Evolutionary conservation across 257 asterid species (phyloP).

Genomic region (Echites panduratus): DNA sequence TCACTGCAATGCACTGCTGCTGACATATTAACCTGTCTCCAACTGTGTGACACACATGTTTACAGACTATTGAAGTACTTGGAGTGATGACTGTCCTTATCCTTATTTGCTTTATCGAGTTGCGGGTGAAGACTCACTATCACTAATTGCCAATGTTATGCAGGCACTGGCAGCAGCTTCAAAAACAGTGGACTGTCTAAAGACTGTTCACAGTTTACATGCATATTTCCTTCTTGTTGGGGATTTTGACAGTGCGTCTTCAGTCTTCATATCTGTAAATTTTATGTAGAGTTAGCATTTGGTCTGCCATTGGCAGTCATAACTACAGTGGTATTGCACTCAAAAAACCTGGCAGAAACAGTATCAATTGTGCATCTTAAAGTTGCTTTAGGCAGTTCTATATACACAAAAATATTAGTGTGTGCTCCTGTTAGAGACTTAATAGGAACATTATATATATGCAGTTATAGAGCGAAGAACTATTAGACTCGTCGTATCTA

Average conservation of each 20-base stretch:
- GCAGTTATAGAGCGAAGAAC: background rate
- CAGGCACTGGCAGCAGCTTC: slow-evolving; percentile 99
- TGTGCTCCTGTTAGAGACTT: too few species aligned
- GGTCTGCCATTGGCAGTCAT: background rate
- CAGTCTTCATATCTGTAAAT: too few species aligned
- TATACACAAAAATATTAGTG: background rate
- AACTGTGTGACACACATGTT: background rate
- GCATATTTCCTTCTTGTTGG: slow-evolving; percentile 87
- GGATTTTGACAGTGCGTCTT: slow-evolving; percentile 63
- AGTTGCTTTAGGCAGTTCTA: too few species aligned
- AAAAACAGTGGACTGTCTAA: slow-evolving; percentile 90
- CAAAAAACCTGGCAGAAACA: too few species aligned
- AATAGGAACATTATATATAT: too few species aligned
- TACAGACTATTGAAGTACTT: background rate
- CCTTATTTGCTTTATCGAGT: background rate
- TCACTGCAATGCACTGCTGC: background rate
- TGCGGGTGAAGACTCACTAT: too few species aligned
- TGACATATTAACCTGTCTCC: background rate
- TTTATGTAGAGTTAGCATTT: background rate
- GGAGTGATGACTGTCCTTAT: background rate
- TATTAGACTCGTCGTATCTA: background rate
- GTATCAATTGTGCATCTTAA: too few species aligned
- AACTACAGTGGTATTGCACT: too few species aligned
- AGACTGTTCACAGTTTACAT: slow-evolving; percentile 89
- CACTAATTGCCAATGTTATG: slow-evolving; percentile 26